phyloP scores from a whole-genome alignment of 768 basidiomycete genomes.

The Multifurca ochricompacta region DNA sequence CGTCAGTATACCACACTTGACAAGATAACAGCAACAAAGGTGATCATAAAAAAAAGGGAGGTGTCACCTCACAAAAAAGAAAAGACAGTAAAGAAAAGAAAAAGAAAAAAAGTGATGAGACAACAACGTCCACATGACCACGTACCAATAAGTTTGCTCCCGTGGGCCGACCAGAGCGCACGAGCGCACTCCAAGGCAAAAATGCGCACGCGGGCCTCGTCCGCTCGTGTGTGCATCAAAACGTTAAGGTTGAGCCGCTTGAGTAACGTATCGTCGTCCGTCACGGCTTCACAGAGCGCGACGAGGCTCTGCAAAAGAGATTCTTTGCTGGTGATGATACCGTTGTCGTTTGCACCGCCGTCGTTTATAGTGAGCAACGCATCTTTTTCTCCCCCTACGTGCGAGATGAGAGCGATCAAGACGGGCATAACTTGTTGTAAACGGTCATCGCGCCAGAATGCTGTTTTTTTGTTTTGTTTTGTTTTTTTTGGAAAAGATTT shows the following conservation, averaged over 20 bases:
- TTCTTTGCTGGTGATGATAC: not conserved
- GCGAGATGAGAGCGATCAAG: conserved; percentile 8
- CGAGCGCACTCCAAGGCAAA: conserved; percentile 61
- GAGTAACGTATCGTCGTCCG: conserved; percentile 50
- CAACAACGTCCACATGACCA: conserved; percentile 1
- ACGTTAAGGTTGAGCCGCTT: conserved; percentile 78
- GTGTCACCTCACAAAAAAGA: no score
- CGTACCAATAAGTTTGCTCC: conserved; percentile 67
- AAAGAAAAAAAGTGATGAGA: not conserved
- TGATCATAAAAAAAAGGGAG: no score
- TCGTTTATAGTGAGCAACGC: no score
- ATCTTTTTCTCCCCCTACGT: not conserved
- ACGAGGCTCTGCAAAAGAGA: conserved; percentile 45
- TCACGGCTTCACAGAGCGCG: conserved; percentile 47
- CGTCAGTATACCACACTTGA: not conserved
- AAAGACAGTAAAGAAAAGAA: no score
- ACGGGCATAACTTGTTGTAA: conserved; percentile 48
- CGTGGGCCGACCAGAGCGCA: conserved; percentile 69
- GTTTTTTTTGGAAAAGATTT: no score
- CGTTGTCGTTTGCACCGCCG: not conserved
- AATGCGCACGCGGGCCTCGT: conserved; percentile 61
- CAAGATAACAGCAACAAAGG: no score
- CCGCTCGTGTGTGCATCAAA: conserved; percentile 85
- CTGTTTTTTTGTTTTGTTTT: conserved; percentile 42
- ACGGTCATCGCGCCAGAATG: conserved; percentile 86